Percentiles rank a stretch among this genome's conserved stretches.
Conservation (phyloP, 495 filamentous ascomycete species). For the Podospora appendiculata region DNA sequence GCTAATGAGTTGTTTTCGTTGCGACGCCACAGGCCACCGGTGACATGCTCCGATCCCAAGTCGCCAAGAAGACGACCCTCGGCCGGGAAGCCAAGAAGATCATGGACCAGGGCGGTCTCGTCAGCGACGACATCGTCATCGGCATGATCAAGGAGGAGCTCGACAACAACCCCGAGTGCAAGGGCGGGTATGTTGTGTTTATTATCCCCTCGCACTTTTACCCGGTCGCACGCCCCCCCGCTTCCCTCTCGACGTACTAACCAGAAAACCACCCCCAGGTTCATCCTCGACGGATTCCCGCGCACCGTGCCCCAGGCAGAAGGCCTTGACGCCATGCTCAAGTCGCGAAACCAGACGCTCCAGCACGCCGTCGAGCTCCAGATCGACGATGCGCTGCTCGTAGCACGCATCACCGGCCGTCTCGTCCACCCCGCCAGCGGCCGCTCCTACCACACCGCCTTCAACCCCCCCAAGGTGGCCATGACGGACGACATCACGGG, state of each 20-base stretch:
- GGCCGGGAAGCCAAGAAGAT: constrained; percentile 99
- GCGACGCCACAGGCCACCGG: constrained; percentile 69
- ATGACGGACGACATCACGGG: constrained; percentile 98
- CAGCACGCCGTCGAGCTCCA: constrained; percentile 93
- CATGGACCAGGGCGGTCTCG: constrained; percentile 96
- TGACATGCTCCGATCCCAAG: constrained; percentile 98
- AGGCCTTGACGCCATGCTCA: constrained; percentile 87
- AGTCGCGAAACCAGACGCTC: constrained; percentile 62
- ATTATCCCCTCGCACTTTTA: background rate
- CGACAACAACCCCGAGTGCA: constrained; percentile 88
- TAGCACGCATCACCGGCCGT: constrained; percentile 93
- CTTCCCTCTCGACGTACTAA: background rate
- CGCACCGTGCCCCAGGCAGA: constrained; percentile 93
- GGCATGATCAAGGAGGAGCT: constrained; percentile 98
- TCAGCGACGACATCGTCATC: constrained; percentile 98
- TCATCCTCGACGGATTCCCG: constrained; percentile 98
- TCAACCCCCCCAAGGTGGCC: constrained; percentile 90
- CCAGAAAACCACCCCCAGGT: constrained; percentile 44
- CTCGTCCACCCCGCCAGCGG: constrained; percentile 92
- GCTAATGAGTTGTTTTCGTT: background rate
- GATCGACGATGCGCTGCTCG: constrained; percentile 89
- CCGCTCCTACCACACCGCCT: constrained; percentile 93
- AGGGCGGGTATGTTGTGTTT: constrained; percentile 85
- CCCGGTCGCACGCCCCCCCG: background rate
- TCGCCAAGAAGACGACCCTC: constrained; percentile 93